Base-by-base conservation (phyloP, 177 flowering plant species). In the Tripterygium wilfordii region DNA sequence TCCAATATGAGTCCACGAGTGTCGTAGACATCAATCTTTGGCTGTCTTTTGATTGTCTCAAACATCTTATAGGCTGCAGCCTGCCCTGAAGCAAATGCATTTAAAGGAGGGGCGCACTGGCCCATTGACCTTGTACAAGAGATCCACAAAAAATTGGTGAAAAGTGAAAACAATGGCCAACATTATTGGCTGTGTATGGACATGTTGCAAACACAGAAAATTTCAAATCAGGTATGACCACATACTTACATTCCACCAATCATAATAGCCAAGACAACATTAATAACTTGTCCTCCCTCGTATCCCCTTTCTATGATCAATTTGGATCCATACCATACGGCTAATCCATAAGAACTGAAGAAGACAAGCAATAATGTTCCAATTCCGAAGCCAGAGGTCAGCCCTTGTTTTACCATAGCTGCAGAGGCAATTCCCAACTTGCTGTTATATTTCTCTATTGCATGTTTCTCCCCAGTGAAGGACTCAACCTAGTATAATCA, bases 41-140 rank as follows among this genome's bases (percentile, higher is more conserved):
- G 86, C 23, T 60, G 68, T 15, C 94, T 18, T 23, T 69, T 53
- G 53, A 84, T 82, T 3, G 82, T 74, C 65, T 79, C 77, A 47
- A 82, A 79, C 94, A 82, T 84, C 47, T 84, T 84, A 53, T 65
- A 75, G 19, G 94, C 86, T 36, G 92, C 88, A 27, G 85, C 88
- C 54, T 71, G 71, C 23, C 88, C 92, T 40, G 77, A 70, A 14
- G 80, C 75, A 64, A 84, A 79, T 31, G 94, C 86, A 58, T 57
- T 74, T 54, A 82, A 2, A 42, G 56, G 42, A 9, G 86, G 88
- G 5, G 86, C 57, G 33, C 84, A 40, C 53, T 84, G 88, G 10
- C 81, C 84, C 36, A 84, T 28, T 3, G 84, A 71, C 76, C 94
- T 82, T 30, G 6, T 42, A 27, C 38, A 49, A 33, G 17, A 45